A percentile compares a stretch with the other conserved stretches of the same genome.
These are phyloP conservation scores for Diaporthe ilicicola DNA, from an alignment of 2,329 filamentous ascomycete genomes.

Conservation along the genomic window DNA sequence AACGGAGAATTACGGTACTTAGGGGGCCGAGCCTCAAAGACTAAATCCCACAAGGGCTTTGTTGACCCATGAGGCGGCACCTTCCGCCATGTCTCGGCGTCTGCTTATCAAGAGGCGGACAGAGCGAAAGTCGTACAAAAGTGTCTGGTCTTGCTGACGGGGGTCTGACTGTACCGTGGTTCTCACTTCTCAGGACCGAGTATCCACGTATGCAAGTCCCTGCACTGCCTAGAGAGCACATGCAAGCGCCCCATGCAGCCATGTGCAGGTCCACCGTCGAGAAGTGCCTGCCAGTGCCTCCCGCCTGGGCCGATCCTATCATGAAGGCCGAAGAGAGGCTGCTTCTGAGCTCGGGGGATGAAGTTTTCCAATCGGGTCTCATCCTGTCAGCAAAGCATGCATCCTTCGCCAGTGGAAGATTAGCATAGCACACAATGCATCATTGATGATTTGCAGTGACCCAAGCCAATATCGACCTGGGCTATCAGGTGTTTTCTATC, in stretches of 20 bases:
- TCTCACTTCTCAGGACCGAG: neutral
- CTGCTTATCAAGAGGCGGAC: slow-evolving; percentile 1
- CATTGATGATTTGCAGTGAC: neutral
- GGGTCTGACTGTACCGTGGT: slow-evolving; percentile 22
- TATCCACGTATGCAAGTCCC: neutral
- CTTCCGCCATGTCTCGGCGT: neutral
- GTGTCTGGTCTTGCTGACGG: neutral
- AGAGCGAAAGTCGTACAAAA: neutral
- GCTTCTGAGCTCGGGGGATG: neutral
- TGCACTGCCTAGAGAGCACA: neutral
- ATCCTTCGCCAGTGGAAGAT: neutral
- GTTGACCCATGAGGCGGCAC: neutral
- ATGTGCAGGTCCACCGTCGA: neutral
- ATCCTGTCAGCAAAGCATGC: slow-evolving; percentile 2
- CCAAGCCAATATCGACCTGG: neutral
- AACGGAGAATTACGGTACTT: neutral
- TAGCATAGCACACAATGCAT: no score
- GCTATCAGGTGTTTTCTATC: neutral
- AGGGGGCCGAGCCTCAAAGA: neutral
- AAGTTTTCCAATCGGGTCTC: slow-evolving; percentile 3
- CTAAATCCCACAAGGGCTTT: neutral
- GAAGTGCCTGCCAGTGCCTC: neutral
- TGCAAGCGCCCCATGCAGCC: neutral
- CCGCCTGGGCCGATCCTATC: neutral
- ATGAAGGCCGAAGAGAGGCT: no score